phyloP scores from a whole-genome alignment of 345 rosid genomes.

The Acer saccharum region DNA sequence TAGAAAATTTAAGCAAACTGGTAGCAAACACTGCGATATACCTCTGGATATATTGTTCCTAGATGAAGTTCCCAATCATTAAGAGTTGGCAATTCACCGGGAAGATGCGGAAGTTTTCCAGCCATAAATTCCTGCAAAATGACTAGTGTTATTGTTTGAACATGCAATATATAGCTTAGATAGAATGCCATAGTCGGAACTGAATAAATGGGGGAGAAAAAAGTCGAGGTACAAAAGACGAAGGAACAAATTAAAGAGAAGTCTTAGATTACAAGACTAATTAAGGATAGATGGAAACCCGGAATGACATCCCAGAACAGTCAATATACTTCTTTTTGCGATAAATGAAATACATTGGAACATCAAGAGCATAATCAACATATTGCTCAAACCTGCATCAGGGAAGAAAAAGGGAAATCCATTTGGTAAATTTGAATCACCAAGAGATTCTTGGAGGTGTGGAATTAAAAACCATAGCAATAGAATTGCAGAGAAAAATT shows the following conservation, averaged over 20 bases:
- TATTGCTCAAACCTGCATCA: slow-evolving; percentile 92
- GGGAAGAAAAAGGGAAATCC: not conserved
- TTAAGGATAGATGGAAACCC: slow-evolving; percentile 70
- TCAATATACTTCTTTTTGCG: slow-evolving; percentile 80
- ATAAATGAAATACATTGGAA: slow-evolving; percentile 97
- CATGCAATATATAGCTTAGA: not conserved
- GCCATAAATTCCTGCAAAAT: slow-evolving; percentile 85
- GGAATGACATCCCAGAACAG: slow-evolving; percentile 92
- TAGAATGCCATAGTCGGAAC: no score
- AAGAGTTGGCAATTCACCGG: slow-evolving; percentile 90
- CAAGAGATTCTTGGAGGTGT: not conserved
- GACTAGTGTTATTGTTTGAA: slow-evolving; percentile 12
- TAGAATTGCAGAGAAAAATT: no score
- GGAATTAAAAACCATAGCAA: no score
- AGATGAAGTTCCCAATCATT: slow-evolving; percentile 97
- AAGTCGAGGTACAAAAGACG: not conserved
- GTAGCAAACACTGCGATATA: slow-evolving; percentile 23
- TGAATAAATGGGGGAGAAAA: no score
- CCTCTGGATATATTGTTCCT: slow-evolving; percentile 98
- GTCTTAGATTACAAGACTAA: slow-evolving; percentile 35
- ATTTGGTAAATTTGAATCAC: slow-evolving; percentile 2
- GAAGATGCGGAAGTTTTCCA: slow-evolving; percentile 90
- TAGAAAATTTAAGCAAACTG: not conserved
- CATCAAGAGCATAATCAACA: slow-evolving; percentile 98
- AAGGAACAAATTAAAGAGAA: slow-evolving; percentile 11